Conservation (phyloP, 2,329 filamentous ascomycete genomes). For the Anthostomella pinea region DNA sequence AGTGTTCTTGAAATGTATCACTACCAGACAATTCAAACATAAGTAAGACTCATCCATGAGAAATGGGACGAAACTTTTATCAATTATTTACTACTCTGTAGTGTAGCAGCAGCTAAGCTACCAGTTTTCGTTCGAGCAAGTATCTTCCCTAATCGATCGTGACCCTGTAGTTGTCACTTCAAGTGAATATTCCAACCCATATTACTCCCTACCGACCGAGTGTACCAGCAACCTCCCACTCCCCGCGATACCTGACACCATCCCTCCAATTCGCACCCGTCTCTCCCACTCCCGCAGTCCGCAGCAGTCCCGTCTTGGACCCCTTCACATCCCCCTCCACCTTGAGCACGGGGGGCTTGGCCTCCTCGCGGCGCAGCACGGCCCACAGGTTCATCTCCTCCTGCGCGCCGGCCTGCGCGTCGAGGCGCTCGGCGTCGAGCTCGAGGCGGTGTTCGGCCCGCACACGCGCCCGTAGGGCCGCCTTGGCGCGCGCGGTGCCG, state of each 20-base stretch:
- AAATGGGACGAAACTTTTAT: too few relatives aligned
- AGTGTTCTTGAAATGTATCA: conserved; percentile 21
- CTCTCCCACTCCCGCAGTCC: neutral
- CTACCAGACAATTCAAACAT: conserved; percentile 13
- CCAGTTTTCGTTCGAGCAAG: neutral
- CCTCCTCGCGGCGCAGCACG: conserved; percentile 13
- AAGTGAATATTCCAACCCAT: too few relatives aligned
- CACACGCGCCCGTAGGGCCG: conserved; percentile 19
- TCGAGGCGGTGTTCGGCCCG: conserved; percentile 25
- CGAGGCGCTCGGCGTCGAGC: conserved; percentile 21
- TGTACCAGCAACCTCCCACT: conserved; percentile 14
- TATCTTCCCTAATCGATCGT: neutral
- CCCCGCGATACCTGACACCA: conserved; percentile 13
- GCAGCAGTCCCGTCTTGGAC: neutral
- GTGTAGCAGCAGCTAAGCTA: conserved; percentile 1
- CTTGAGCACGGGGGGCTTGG: too few relatives aligned
- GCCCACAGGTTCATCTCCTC: conserved; percentile 28
- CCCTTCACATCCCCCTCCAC: too few relatives aligned
- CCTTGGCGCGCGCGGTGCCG: conserved; percentile 14
- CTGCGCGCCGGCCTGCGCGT: conserved; percentile 13
- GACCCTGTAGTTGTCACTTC: too few relatives aligned
- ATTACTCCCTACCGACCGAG: neutral
- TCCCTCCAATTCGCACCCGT: conserved; percentile 16
- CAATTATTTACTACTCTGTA: too few relatives aligned
- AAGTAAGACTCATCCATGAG: conserved; percentile 15